Evolutionary conservation across 768 basidiomycete genomes (phyloP).

Genomic region (Leucocoprinus leucothites): DNA sequence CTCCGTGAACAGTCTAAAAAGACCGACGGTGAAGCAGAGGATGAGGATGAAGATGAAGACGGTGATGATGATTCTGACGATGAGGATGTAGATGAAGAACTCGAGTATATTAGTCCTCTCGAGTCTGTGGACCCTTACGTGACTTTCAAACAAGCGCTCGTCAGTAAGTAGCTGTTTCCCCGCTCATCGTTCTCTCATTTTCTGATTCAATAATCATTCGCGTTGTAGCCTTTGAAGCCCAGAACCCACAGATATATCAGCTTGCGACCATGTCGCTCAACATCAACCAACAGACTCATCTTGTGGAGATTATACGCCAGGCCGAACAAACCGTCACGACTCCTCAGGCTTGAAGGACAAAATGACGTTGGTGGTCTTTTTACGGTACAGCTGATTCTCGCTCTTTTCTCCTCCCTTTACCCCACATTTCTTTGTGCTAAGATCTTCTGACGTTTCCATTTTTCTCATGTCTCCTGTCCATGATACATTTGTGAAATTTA

Average conservation of each 20-base stretch:
- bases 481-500: background rate
- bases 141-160: constrained; percentile 75
- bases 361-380: background rate
- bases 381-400: background rate
- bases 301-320: constrained; percentile 83
- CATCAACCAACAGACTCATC: constrained; percentile 72
- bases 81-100: constrained; percentile 74
- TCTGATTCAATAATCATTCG: too few relatives aligned
- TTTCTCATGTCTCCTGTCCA: background rate
- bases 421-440: background rate
- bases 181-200: too few relatives aligned
- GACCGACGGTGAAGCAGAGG: constrained; percentile 40
- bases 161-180: constrained; percentile 49
- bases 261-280: constrained; percentile 66
- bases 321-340: constrained; percentile 44
- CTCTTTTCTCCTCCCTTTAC: background rate
- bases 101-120: constrained; percentile 81
- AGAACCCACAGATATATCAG: constrained; percentile 67
- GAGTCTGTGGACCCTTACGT: constrained; percentile 77
- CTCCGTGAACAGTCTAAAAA: constrained; percentile 62
- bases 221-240: constrained; percentile 73
- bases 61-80: constrained; percentile 65
- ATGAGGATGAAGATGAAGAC: constrained; percentile 58
- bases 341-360: constrained; percentile 18
- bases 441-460: background rate